Evolutionary conservation across 805 yeast species (phyloP).

Genomic region (Candida bentonensis): DNA sequence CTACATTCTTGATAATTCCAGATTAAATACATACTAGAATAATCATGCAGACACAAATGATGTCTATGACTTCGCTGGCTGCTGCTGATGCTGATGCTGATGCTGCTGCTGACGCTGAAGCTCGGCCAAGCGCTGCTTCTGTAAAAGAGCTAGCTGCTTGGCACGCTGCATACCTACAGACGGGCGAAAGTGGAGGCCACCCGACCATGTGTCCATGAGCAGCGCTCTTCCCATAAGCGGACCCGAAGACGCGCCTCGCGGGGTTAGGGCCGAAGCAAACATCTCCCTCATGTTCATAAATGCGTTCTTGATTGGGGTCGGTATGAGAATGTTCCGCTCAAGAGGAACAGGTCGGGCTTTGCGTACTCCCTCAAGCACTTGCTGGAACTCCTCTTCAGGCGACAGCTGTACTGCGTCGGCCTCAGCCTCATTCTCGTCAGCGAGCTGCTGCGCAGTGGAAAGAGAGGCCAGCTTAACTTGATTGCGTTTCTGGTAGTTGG

Average conservation of each 20-base stretch:
- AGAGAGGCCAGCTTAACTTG: conserved; percentile 63
- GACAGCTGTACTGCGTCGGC: neutral
- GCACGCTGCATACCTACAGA: conserved; percentile 17
- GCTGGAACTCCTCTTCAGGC: conserved; percentile 37
- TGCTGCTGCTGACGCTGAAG: conserved; percentile 12
- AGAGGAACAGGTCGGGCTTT: conserved; percentile 42
- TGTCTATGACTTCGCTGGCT: neutral
- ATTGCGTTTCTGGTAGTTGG: conserved; percentile 77
- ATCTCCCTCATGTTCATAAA: conserved; percentile 85
- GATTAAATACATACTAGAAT: neutral
- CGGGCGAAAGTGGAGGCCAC: neutral
- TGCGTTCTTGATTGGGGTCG: conserved; percentile 54
- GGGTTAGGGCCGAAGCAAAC: conserved; percentile 61
- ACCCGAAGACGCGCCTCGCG: neutral
- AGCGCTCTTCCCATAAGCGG: neutral
- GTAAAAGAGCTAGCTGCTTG: conserved; percentile 3
- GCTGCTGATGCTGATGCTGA: neutral
- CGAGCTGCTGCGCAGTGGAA: conserved; percentile 24
- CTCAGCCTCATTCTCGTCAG: conserved; percentile 16
- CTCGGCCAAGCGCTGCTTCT: conserved; percentile 7
- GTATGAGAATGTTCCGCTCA: conserved; percentile 57
- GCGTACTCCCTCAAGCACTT: conserved; percentile 78
- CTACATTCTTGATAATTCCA: neutral
- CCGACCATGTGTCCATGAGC: neutral
- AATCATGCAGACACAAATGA: neutral